Percentiles rank a stretch among this genome's conserved stretches.
These are phyloP conservation scores for Viola pubescens DNA, from an alignment of 441 rosid genomes.

Conservation along the genomic window DNA sequence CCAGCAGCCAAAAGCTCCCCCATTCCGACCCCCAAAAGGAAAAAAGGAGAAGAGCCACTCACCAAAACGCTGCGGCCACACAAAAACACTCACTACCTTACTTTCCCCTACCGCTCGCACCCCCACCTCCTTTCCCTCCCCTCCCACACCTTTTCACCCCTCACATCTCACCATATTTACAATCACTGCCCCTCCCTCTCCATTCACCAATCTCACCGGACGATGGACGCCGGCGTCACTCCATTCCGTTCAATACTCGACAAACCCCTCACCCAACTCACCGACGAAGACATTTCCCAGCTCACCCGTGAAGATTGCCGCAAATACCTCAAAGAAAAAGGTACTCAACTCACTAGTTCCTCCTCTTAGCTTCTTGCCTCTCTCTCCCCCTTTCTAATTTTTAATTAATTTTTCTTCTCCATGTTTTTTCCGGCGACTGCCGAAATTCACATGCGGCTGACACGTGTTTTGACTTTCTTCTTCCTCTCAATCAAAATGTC, in stretches of 20 bases:
- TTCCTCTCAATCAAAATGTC: background rate
- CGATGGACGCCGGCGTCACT: slow-evolving; percentile 47
- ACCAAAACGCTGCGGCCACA: background rate
- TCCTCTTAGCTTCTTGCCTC: background rate
- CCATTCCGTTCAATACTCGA: slow-evolving; percentile 63
- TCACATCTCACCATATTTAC: slow-evolving; percentile 4
- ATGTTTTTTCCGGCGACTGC: background rate
- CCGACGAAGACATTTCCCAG: slow-evolving; percentile 98
- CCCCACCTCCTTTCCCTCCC: background rate
- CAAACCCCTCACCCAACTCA: slow-evolving; percentile 74
- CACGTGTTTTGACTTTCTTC: too few relatives aligned
- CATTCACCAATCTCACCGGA: background rate
- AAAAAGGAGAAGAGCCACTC: background rate
- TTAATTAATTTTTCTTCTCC: background rate
- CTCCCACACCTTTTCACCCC: slow-evolving; percentile 9
- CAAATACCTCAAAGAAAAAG: slow-evolving; percentile 90
- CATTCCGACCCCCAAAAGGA: background rate
- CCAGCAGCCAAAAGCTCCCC: slow-evolving; percentile 19
- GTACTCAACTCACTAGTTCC: slow-evolving; percentile 21
- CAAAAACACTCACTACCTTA: background rate
- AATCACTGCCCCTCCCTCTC: slow-evolving; percentile 10
- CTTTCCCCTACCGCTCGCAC: background rate
- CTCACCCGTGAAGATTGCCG: slow-evolving; percentile 98
- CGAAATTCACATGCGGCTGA: too few relatives aligned
- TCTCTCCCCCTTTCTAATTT: background rate